Evolutionary conservation across 2,329 filamentous ascomycete genomes (phyloP), one percentile per base, ranked within the genome.

Genomic region (Phoma sp.): DNA sequence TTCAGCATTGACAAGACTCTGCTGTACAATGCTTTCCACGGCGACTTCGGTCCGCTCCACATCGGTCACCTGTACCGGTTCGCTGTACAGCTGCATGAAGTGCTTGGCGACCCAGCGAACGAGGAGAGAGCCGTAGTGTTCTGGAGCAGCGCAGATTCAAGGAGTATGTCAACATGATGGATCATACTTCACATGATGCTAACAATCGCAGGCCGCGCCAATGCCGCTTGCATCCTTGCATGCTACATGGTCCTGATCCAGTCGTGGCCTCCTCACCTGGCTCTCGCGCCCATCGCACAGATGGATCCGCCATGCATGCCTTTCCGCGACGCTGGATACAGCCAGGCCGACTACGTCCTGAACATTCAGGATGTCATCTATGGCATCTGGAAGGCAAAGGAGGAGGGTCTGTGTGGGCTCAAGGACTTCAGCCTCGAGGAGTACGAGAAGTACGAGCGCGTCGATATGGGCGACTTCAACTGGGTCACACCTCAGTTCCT

Each of bases 201-300:
- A 40, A 75, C 61, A 50, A 40, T 29, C 22, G 24, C 55, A 93
- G 90, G 89, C 75, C 89, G 95, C 73, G 91, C 91, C 63, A 99
- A 99, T 77, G 92, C 95, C 43, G 92, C 95, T 25, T 97, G 93
- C 74, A 85, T 99, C 71, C 85, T 99, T 40, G 94, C 95, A 50
- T 96, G 92, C 80, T 99, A 99, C 80, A 98, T 99, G 93, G 93
- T 99, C 38, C 80, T 99, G 62, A 96, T 99, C 67, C 95, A 99
- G 79, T 91, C 91, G 37, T 99, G 95, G 95, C 91, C 95, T 41
- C 95, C 95, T 47, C 95, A 99, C 80, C 82, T 98, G 68, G 95
- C 95, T 31, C 85, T 99, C 37, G 94, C 94, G 12, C 95, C 95
- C 13, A 96, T 99, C 72, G 92, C 95, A 6, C 95, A 99, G 78